Percentiles rank a stretch among this genome's conserved stretches.
These are phyloP conservation scores for Candida cerambycidarum DNA, from an alignment of 805 yeast species.

Conservation along the genomic window DNA sequence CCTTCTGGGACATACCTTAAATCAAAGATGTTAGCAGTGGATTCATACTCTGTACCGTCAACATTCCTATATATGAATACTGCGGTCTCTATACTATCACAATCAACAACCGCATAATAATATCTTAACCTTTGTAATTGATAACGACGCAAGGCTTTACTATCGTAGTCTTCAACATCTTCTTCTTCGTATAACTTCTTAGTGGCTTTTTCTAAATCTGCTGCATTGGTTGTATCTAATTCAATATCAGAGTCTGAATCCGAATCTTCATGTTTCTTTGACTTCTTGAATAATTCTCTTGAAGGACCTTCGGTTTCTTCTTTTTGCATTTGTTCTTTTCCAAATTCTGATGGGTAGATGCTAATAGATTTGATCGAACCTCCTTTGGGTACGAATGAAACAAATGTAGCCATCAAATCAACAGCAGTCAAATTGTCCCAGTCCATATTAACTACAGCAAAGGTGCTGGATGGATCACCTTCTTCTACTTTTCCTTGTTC, in stretches of 20 bases:
- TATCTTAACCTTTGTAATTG: conserved; percentile 92
- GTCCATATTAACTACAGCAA: conserved; percentile 94
- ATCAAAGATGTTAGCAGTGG: conserved; percentile 93
- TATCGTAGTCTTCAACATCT: conserved; percentile 78
- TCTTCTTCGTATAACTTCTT: conserved; percentile 75
- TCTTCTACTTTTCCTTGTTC: conserved; percentile 68
- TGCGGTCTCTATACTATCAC: conserved; percentile 74
- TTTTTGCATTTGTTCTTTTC: conserved; percentile 84
- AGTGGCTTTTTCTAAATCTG: conserved; percentile 58
- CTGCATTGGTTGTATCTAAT: conserved; percentile 47
- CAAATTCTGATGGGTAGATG: conserved; percentile 87
- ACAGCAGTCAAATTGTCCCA: conserved; percentile 93
- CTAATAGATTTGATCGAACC: conserved; percentile 83
- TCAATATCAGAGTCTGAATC: conserved; percentile 37
- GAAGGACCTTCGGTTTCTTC: conserved; percentile 96
- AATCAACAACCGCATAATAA: conserved; percentile 85
- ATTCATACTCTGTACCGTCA: conserved; percentile 94
- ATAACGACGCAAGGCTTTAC: conserved; percentile 79
- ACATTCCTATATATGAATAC: conserved; percentile 76
- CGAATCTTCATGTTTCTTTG: conserved; percentile 35
- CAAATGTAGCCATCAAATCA: conserved; percentile 84
- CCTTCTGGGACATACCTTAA: conserved; percentile 90
- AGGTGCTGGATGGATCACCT: conserved; percentile 77
- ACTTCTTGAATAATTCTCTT: conserved; percentile 66
- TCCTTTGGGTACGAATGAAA: conserved; percentile 87